These are phyloP conservation scores for Parafenestella ontariensis DNA, from an alignment of 2,329 filamentous ascomycete species.

Conservation along the genomic window DNA sequence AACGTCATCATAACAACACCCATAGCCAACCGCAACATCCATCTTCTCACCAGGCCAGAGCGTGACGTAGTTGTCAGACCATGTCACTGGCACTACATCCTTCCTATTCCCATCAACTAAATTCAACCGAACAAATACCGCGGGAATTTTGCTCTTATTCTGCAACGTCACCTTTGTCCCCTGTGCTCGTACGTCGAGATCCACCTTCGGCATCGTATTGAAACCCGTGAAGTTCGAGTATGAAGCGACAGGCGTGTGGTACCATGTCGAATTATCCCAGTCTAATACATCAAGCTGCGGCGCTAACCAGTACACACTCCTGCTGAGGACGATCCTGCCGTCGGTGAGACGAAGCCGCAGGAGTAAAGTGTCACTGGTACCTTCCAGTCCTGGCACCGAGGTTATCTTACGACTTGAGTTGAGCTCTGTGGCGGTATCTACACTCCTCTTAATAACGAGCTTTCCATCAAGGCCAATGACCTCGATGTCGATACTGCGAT, in stretches of 20 bases:
- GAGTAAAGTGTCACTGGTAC: conserved; percentile 56
- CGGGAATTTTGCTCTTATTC: conserved; percentile 61
- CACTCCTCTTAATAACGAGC: conserved; percentile 43
- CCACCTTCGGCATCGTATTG: conserved; percentile 25
- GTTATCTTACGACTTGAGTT: conserved; percentile 47
- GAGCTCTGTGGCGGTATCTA: conserved; percentile 48
- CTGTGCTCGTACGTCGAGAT: conserved; percentile 8
- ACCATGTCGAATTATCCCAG: conserved; percentile 67
- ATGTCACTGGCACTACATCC: conserved; percentile 61
- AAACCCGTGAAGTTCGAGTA: conserved; percentile 61
- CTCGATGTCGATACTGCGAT: conserved; percentile 57
- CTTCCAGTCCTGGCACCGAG: conserved; percentile 38
- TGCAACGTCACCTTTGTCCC: conserved; percentile 53
- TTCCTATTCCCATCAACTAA: conserved; percentile 54
- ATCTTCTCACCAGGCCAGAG: conserved; percentile 64
- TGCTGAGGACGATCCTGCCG: conserved; percentile 52
- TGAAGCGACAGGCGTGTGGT: conserved; percentile 62
- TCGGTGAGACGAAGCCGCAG: conserved; percentile 59
- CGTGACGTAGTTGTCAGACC: conserved; percentile 70
- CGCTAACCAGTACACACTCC: conserved; percentile 68
- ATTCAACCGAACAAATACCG: conserved; percentile 64
- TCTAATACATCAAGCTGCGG: conserved; percentile 57
- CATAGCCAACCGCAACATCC: conserved; percentile 22
- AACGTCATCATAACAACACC: neutral
- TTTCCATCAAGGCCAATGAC: conserved; percentile 59